Evolutionary conservation across 768 basidiomycete genomes (phyloP).

Genomic region (Suillus plorans): DNA sequence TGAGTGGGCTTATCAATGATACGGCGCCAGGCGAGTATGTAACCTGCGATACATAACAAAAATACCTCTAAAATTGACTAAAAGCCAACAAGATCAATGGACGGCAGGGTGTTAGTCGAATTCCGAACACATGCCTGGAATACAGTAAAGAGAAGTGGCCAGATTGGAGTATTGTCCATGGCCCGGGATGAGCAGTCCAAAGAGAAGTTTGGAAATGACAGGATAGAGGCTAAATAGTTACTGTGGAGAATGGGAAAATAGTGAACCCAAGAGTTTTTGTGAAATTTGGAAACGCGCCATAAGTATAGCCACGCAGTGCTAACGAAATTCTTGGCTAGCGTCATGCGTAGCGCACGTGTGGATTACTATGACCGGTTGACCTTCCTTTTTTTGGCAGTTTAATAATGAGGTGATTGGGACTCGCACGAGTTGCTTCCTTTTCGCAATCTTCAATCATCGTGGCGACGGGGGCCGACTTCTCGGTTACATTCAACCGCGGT

Average conservation of each 20-base stretch:
- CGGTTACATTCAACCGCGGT: background rate
- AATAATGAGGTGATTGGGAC: background rate
- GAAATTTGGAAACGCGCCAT: background rate
- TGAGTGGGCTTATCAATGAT: slow-evolving; percentile 89
- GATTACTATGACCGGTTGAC: too few species aligned
- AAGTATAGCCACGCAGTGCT: too few species aligned
- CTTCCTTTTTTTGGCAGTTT: background rate
- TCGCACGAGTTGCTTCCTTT: background rate
- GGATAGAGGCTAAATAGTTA: slow-evolving; percentile 8
- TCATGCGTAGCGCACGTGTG: background rate
- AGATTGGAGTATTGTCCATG: slow-evolving; percentile 8
- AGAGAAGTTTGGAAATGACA: background rate
- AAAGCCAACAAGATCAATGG: background rate
- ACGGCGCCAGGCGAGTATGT: slow-evolving; percentile 72
- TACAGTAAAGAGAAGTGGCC: slow-evolving; percentile 25
- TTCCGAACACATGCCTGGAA: slow-evolving; percentile 24
- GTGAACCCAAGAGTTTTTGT: background rate
- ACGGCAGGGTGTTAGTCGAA: background rate
- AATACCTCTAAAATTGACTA: slow-evolving; percentile 91
- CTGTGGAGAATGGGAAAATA: background rate
- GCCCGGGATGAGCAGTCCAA: background rate
- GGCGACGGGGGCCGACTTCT: background rate
- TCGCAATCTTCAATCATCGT: background rate
- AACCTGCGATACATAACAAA: slow-evolving; percentile 80
- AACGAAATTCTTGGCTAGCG: background rate